A percentile compares a stretch with the other conserved stretches of the same genome.
These are phyloP conservation scores for Lepidopterella palustris DNA, from an alignment of 495 filamentous ascomycete genomes.

Conservation along the genomic window DNA sequence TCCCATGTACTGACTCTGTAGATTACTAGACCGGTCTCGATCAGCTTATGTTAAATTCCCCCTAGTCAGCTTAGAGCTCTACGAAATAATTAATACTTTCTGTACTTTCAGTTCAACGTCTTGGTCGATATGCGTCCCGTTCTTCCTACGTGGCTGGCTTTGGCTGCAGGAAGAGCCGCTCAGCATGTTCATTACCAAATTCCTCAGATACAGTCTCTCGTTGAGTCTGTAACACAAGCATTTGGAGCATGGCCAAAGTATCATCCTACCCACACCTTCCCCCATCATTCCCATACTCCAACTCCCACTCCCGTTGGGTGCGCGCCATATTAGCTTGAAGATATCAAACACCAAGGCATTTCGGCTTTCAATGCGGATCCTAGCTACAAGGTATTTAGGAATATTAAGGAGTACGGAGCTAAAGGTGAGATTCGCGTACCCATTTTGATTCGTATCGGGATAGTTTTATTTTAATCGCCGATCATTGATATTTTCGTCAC, in stretches of 20 bases:
- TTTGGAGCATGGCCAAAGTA: neutral
- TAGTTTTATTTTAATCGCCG: too few species aligned
- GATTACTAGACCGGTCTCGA: too few species aligned
- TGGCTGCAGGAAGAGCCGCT: constrained; percentile 72
- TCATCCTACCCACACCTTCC: neutral
- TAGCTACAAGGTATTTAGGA: constrained; percentile 51
- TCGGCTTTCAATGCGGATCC: constrained; percentile 32
- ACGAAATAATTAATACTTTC: too few species aligned
- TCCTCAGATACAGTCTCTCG: constrained; percentile 61
- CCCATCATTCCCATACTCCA: neutral
- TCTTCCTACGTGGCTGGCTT: constrained; percentile 47
- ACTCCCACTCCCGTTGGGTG: neutral
- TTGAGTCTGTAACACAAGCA: constrained; percentile 69
- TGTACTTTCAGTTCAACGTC: too few species aligned
- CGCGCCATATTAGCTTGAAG: constrained; percentile 30
- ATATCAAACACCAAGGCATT: constrained; percentile 35
- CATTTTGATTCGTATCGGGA: too few species aligned
- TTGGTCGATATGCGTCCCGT: neutral
- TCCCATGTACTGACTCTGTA: too few species aligned
- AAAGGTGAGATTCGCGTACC: too few species aligned
- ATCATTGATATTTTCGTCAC: constrained; percentile 30
- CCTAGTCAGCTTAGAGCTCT: too few species aligned
- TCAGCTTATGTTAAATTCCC: too few species aligned
- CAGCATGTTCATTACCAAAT: constrained; percentile 60
- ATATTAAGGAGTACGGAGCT: constrained; percentile 49